Conservation (phyloP, 305 asterid species). For the Rubia tinctorum region DNA sequence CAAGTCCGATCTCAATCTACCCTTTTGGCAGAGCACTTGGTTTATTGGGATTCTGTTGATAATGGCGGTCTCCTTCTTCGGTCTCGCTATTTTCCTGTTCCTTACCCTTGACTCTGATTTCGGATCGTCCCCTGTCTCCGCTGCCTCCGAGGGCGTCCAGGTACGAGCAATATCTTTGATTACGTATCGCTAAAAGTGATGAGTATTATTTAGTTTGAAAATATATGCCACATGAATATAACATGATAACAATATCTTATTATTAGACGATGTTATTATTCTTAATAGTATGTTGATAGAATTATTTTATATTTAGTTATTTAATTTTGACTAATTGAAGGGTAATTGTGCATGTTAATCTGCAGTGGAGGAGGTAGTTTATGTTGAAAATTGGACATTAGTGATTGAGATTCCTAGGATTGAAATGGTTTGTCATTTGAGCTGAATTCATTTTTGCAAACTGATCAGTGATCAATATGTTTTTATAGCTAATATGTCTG, state of each 20-base stretch:
- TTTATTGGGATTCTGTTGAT: slow-evolving; percentile 41
- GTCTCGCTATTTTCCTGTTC: slow-evolving; percentile 54
- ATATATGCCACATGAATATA: no score
- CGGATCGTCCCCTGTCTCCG: slow-evolving; percentile 58
- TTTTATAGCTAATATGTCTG: no score
- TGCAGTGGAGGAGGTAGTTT: no score
- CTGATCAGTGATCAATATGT: no score
- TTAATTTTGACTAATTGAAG: not conserved
- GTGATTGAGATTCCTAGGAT: no score
- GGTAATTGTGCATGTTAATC: not conserved
- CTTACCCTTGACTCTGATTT: slow-evolving; percentile 60
- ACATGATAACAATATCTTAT: no score
- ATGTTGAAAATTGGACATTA: no score
- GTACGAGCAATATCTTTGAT: slow-evolving; percentile 19
- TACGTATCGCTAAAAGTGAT: not conserved
- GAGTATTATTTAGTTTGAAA: no score
- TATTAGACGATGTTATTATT: no score
- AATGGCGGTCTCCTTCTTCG: slow-evolving; percentile 71
- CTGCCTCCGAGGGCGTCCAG: slow-evolving; percentile 96
- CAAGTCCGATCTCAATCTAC: slow-evolving; percentile 45
- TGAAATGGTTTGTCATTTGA: no score
- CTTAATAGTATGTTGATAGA: not conserved
- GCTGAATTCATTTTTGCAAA: not conserved
- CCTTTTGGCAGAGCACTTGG: slow-evolving; percentile 70
- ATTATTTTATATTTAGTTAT: no score